Percentiles rank a stretch among this genome's conserved stretches.
phyloP scores from a whole-genome alignment of 345 rosid genomes.

The Ricinus communis region DNA sequence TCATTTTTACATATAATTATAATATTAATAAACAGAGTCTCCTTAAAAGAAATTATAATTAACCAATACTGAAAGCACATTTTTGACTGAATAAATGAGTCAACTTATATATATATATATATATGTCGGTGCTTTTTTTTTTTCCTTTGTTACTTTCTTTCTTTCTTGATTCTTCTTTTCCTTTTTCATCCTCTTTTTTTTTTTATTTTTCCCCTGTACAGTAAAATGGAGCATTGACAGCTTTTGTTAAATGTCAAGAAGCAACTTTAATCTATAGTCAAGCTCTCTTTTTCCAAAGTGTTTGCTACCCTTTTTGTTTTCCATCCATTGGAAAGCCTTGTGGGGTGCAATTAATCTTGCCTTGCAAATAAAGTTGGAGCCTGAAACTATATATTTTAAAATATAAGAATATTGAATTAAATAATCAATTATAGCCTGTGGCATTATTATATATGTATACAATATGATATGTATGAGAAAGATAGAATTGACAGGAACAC shows the following conservation, averaged over 20 bases:
- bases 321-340: slow-evolving; percentile 1
- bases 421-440: background rate
- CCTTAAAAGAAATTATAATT: no score
- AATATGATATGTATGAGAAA: slow-evolving; percentile 8
- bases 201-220: no score
- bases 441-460: background rate
- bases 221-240: background rate
- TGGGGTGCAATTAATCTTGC: background rate
- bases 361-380: slow-evolving; percentile 4
- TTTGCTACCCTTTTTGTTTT: background rate
- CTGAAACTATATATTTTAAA: no score
- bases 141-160: background rate
- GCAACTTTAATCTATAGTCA: background rate
- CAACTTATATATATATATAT: no score
- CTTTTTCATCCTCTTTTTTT: no score
- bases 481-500: slow-evolving; percentile 30
- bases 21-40: no score
- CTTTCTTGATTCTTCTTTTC: background rate
- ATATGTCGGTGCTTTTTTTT: background rate
- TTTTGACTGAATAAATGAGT: no score
- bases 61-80: no score
- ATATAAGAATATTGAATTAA: background rate
- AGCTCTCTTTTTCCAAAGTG: background rate
- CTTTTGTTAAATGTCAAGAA: background rate
- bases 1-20: no score